Conservation (phyloP, 2,329 filamentous ascomycete genomes). For the Alternaria metachromatica region DNA sequence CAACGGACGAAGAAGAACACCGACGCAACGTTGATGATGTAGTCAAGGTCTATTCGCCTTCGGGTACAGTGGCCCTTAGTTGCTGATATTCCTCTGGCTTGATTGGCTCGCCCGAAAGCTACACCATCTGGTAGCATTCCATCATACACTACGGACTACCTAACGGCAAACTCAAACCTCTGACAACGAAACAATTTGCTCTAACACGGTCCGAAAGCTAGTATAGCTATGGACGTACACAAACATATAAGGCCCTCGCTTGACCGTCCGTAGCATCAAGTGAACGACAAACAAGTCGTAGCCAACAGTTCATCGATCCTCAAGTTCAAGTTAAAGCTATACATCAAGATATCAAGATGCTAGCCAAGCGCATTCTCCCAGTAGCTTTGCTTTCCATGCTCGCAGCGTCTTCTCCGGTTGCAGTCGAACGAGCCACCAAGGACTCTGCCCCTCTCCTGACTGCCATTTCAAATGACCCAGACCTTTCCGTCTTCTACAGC, state of each 20-base stretch:
- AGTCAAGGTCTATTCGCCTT: not conserved
- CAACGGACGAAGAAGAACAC: not conserved
- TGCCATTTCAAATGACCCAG: not conserved
- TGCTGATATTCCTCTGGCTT: not conserved
- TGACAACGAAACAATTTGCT: not conserved
- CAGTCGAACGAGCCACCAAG: not conserved
- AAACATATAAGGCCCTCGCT: not conserved
- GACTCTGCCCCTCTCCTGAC: not conserved
- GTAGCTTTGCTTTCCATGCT: not conserved
- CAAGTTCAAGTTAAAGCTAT: not conserved
- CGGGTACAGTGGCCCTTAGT: not conserved
- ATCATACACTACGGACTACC: not conserved
- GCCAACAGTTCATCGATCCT: not conserved
- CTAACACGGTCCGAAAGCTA: not conserved
- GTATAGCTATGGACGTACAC: not conserved
- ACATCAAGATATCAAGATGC: not conserved
- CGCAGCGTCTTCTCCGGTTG: not conserved
- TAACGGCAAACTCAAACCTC: not conserved
- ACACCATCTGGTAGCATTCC: not conserved
- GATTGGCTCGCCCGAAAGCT: not conserved
- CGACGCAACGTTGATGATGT: not conserved
- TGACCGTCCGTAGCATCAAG: not conserved
- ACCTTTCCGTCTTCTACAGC: conserved; percentile 1
- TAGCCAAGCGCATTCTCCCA: not conserved
- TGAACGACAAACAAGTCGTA: not conserved